These are phyloP conservation scores for Protomyces lactucae-debilis DNA, from an alignment of 1,139 yeast species.

Conservation along the genomic window DNA sequence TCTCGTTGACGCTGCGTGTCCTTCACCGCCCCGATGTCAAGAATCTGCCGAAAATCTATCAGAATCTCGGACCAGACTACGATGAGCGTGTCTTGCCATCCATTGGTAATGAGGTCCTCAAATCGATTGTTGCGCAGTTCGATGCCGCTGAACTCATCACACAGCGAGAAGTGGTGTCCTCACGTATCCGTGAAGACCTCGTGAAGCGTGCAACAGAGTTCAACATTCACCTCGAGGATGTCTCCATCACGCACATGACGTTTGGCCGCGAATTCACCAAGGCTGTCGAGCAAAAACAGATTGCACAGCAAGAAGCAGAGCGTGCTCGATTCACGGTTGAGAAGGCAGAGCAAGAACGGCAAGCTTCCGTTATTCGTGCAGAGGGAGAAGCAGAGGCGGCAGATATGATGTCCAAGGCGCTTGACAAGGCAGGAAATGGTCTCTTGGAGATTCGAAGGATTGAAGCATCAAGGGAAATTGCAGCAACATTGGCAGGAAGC, in stretches of 20 bases:
- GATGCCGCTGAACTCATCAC: conserved; percentile 98
- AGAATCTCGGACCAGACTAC: conserved; percentile 82
- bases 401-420: conserved; percentile 87
- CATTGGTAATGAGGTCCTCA: conserved; percentile 91
- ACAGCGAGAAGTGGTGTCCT: conserved; percentile 91
- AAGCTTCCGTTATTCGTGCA: conserved; percentile 90
- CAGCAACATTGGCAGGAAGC: conserved; percentile 74
- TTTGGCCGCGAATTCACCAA: conserved; percentile 96
- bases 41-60: conserved; percentile 79
- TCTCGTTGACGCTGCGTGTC: conserved; percentile 84
- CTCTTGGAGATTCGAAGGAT: conserved; percentile 87
- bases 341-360: conserved; percentile 95
- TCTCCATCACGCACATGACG: conserved; percentile 95
- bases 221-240: conserved; percentile 89
- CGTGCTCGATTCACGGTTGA: conserved; percentile 92
- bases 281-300: conserved; percentile 98
- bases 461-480: conserved; percentile 95
- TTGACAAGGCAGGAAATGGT: conserved; percentile 94
- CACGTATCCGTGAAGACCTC: conserved; percentile 82
- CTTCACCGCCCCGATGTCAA: conserved; percentile 89
- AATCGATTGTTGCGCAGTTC: conserved; percentile 93
- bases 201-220: conserved; percentile 81
- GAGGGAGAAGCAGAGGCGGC: conserved; percentile 99
- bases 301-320: conserved; percentile 99
- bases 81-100: conserved; percentile 97